Percentiles rank a stretch among this genome's conserved stretches.
Evolutionary conservation across 805 yeast genomes (phyloP).

Genomic region (Wickerhamomyces canadensis): DNA sequence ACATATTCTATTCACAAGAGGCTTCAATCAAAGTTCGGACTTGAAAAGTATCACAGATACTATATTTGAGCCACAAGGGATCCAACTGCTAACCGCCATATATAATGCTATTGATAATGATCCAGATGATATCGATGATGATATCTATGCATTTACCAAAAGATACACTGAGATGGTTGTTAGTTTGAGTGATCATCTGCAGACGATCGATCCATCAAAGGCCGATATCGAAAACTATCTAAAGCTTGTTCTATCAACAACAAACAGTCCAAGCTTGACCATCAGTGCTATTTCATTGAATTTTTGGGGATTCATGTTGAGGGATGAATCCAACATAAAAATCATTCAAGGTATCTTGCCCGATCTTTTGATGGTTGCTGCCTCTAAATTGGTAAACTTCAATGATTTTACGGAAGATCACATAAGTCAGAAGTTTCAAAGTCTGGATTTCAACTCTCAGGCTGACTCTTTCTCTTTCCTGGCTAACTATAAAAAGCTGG

Average conservation of each 20-base stretch:
- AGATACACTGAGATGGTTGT: slow-evolving; percentile 93
- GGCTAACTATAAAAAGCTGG: slow-evolving; percentile 71
- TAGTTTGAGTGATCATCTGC: slow-evolving; percentile 73
- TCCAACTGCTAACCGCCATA: slow-evolving; percentile 58
- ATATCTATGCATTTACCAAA: slow-evolving; percentile 73
- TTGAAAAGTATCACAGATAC: slow-evolving; percentile 74
- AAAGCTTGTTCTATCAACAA: slow-evolving; percentile 70
- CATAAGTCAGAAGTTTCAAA: slow-evolving; percentile 58
- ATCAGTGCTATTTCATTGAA: slow-evolving; percentile 86
- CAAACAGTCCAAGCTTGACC: slow-evolving; percentile 80
- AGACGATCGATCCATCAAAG: slow-evolving; percentile 37
- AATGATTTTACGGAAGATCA: slow-evolving; percentile 61
- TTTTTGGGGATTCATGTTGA: slow-evolving; percentile 87
- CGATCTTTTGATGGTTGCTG: slow-evolving; percentile 65
- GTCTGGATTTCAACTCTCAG: slow-evolving; percentile 82
- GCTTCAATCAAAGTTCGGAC: slow-evolving; percentile 59
- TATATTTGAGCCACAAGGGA: slow-evolving; percentile 71
- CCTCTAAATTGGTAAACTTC: slow-evolving; percentile 73
- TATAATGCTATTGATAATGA: slow-evolving; percentile 49
- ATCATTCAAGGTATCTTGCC: slow-evolving; percentile 53
- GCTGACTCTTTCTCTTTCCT: slow-evolving; percentile 77
- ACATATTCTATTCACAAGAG: slow-evolving; percentile 81
- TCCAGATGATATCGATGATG: slow-evolving; percentile 73
- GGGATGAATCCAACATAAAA: slow-evolving; percentile 63
- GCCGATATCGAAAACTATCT: slow-evolving; percentile 67